A percentile compares a stretch with the other conserved stretches of the same genome.
phyloP scores from a whole-genome alignment of 805 yeast genomes.

The Komagataella kurtzmanii region DNA sequence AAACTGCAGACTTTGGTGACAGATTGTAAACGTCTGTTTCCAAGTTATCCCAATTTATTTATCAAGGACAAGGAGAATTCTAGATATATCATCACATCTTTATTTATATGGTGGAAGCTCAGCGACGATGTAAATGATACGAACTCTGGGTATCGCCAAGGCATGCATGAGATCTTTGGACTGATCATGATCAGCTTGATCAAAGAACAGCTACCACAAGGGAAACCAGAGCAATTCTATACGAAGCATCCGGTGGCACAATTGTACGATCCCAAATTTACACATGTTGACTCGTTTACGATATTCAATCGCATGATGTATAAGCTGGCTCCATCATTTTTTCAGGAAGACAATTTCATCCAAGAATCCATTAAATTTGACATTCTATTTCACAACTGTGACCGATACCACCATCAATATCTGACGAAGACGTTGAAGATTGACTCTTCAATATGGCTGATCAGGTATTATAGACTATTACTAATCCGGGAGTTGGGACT shows the following conservation, averaged over 20 bases:
- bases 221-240: constrained; percentile 2
- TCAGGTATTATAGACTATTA: constrained; percentile 34
- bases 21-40: constrained; percentile 40
- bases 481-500: constrained; percentile 34
- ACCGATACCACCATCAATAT: constrained; percentile 32
- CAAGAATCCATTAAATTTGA: constrained; percentile 35
- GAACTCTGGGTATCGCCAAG: constrained; percentile 29
- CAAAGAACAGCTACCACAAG: constrained; percentile 18
- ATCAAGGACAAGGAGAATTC: constrained; percentile 14
- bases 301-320: constrained; percentile 25
- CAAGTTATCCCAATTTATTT: constrained; percentile 20
- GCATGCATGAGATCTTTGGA: constrained; percentile 41
- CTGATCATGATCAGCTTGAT: constrained; percentile 26
- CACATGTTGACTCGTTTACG: constrained; percentile 28
- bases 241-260: constrained; percentile 10
- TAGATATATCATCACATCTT: constrained; percentile 22
- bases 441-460: constrained; percentile 41
- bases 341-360: constrained; percentile 25
- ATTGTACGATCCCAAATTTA: constrained; percentile 22
- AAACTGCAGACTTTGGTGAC: constrained; percentile 28
- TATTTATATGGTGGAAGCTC: constrained; percentile 36
- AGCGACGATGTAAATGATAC: constrained; percentile 17
- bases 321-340: constrained; percentile 21
- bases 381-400: constrained; percentile 32
- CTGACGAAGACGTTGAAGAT: constrained; percentile 29